Evolutionary conservation across 805 yeast genomes (phyloP).

Genomic region (Millerozyma acaciae): DNA sequence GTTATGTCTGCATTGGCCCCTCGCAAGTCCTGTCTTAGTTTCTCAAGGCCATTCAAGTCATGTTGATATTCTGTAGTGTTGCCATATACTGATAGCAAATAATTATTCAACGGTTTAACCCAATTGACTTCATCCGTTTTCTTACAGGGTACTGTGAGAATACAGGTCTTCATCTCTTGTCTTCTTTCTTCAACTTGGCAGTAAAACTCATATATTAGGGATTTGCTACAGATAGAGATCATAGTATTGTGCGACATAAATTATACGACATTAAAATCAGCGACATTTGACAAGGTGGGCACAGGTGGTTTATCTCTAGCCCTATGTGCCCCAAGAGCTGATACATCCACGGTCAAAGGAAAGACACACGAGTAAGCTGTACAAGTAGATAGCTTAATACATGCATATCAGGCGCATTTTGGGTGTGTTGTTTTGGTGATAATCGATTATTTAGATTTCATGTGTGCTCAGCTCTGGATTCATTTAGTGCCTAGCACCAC

Average conservation of each 20-base stretch:
- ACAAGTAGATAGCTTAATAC: no score
- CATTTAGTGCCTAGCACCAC: no score
- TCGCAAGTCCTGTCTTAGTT: slow-evolving; percentile 55
- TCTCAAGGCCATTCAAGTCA: slow-evolving; percentile 54
- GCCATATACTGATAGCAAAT: slow-evolving; percentile 63
- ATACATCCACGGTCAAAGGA: no score
- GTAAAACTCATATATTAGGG: not conserved
- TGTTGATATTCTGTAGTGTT: slow-evolving; percentile 49
- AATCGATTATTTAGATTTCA: no score
- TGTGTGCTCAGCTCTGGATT: no score
- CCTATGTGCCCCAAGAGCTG: no score
- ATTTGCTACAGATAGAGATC: not conserved
- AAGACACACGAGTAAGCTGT: no score
- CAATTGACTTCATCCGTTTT: slow-evolving; percentile 61
- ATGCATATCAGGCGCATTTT: no score
- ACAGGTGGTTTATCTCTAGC: no score
- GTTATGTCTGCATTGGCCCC: slow-evolving; percentile 43
- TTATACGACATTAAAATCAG: no score
- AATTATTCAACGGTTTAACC: slow-evolving; percentile 55
- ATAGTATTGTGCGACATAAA: slow-evolving; percentile 87
- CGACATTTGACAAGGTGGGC: no score
- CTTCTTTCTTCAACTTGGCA: not conserved
- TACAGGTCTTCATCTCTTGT: slow-evolving; percentile 21
- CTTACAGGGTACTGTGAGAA: slow-evolving; percentile 30
- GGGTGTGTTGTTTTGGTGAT: no score